Base-by-base conservation (phyloP, 73 alveolate genomes). In the Breviolum minutum region DNA sequence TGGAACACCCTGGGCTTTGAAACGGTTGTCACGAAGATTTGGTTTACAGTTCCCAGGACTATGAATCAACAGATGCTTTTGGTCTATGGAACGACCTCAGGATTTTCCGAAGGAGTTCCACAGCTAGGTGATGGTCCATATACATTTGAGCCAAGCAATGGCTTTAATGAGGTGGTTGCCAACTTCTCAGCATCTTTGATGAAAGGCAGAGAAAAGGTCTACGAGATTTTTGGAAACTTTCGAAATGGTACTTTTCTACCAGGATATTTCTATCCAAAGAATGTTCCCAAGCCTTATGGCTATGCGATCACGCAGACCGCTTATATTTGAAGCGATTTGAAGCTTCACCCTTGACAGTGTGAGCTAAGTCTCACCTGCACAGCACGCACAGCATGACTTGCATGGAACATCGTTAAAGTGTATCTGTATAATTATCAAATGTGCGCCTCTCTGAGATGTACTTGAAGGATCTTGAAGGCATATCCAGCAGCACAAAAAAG, bases 81-180 rank as follows among this genome's bases (percentile, higher is more conserved):
- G 30, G 69, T 40, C 60, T 87, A 87, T 26, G 95, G 83, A 66
- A 87, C 95, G 27, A 73, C 95, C 17, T 87, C 95, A 0, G 95
- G 95, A 0, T 87, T 87, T 24, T 29, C 68, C 13, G 1, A 7
- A 24, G 95, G 68, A 19, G 95, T 64, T 26, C 95, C 95, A 17
- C 61, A 87, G 79, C 95, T 87, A n/a, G 95, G 95, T 2, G 95
- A 87, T 29, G 95, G 95, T 19, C 81, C 81, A 27, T 87, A 87
- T 26, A 10, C 48, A 22, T 16, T 29, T 14, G 90, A 30, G 2
- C 11, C 11, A 6, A 29, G 22, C 32, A 54, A 69, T 40, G 32
- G 32, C 22, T 66, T 87, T 40, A 87, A 87, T 24, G 10, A 32
- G 5, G 95, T 66, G 16, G 83, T 87, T 63, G 32, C 81, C 81